Evolutionary conservation across 2,329 filamentous ascomycete species (phyloP).

Genomic region (Trichoderma citrinoviride): DNA sequence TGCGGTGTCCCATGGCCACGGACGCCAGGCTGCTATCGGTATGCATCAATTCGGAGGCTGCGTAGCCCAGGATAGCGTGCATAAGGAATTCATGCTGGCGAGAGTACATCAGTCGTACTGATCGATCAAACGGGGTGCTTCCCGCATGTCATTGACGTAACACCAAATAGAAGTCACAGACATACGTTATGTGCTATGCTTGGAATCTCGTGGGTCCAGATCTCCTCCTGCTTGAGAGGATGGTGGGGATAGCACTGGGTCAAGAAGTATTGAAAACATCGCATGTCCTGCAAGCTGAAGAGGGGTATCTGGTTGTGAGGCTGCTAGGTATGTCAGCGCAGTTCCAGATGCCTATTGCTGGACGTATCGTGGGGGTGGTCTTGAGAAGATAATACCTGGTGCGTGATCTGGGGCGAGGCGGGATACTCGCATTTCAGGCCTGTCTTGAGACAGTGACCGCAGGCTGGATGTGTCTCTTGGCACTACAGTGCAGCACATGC

Average conservation of each 20-base stretch:
- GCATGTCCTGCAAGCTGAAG: constrained; percentile 63
- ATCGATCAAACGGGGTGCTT: too few species aligned
- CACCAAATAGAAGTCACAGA: not conserved
- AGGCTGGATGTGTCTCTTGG: constrained; percentile 62
- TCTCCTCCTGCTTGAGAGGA: constrained; percentile 61
- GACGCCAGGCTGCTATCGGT: constrained; percentile 51
- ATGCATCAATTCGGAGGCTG: constrained; percentile 62
- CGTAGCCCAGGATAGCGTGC: constrained; percentile 66
- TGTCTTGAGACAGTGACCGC: constrained; percentile 61
- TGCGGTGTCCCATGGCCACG: constrained; percentile 61
- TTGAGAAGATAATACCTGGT: constrained; percentile 46
- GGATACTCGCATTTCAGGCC: constrained; percentile 64
- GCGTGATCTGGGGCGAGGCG: constrained; percentile 46
- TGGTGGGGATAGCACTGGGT: constrained; percentile 61
- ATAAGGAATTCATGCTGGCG: constrained; percentile 63
- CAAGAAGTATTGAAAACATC: constrained; percentile 66
- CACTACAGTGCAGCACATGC: constrained; percentile 44
- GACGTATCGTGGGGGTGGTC: not conserved
- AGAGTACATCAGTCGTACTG: not conserved
- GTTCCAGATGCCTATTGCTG: not conserved
- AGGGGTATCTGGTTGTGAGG: constrained; percentile 57
- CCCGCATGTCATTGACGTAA: constrained; percentile 2
- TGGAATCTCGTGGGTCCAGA: constrained; percentile 67
- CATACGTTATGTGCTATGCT: constrained; percentile 64
- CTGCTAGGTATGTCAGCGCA: constrained; percentile 32